A percentile compares a stretch with the other conserved stretches of the same genome.
phyloP scores from a whole-genome alignment of 2,329 filamentous ascomycete genomes.

The Blumeria graminis region DNA sequence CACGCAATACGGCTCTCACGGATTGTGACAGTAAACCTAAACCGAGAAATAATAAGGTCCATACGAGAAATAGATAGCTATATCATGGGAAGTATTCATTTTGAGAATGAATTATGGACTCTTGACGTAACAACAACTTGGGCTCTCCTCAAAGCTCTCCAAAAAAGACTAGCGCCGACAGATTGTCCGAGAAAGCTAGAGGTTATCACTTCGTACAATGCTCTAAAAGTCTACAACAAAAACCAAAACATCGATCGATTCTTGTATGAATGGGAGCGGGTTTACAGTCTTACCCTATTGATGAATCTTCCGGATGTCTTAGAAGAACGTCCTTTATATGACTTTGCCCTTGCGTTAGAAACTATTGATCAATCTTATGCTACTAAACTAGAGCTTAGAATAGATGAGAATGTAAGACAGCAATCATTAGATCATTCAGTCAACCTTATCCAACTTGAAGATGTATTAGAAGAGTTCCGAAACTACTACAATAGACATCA shows the following conservation, averaged over 20 bases:
- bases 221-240: background rate
- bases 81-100: background rate
- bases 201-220: background rate
- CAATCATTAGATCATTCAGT: background rate
- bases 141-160: background rate
- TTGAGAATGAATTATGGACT: background rate
- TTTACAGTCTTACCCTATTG: background rate
- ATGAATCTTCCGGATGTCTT: background rate
- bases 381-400: conserved; percentile 1
- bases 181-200: background rate
- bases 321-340: background rate
- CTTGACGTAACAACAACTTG: background rate
- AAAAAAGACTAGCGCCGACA: background rate
- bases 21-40: background rate
- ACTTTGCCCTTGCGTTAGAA: background rate
- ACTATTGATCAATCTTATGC: background rate
- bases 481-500: background rate
- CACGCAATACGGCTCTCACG: too few species aligned
- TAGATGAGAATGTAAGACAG: background rate
- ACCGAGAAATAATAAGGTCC: background rate
- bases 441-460: background rate
- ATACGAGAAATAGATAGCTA: conserved; percentile 1
- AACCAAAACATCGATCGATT: background rate
- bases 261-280: background rate
- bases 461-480: background rate